Percentiles rank a stretch among this genome's conserved stretches.
These are phyloP conservation scores for Escallonia rubra DNA, from an alignment of 129 eudicot genomes.

Conservation along the genomic window DNA sequence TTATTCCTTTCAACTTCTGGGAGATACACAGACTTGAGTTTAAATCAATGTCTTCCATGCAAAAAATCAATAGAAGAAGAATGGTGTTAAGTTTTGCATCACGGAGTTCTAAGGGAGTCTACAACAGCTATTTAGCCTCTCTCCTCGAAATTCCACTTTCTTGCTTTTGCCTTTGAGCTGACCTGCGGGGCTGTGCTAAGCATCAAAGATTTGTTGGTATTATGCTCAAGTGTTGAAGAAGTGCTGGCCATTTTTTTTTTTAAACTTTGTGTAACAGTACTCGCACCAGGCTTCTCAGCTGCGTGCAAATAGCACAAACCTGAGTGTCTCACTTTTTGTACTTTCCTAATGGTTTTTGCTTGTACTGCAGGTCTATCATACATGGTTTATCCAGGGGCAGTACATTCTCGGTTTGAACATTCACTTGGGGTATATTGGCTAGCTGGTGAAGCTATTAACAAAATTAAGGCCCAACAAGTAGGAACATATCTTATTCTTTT, in stretches of 20 bases:
- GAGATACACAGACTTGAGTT: neutral
- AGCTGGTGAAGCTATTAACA: conserved; percentile 72
- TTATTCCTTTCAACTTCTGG: neutral
- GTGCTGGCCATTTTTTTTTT: too few species aligned
- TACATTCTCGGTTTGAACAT: conserved; percentile 96
- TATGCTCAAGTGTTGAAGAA: too few species aligned
- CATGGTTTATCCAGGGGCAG: conserved; percentile 96
- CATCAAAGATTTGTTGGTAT: too few species aligned
- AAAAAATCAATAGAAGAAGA: neutral
- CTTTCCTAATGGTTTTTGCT: conserved; percentile 3
- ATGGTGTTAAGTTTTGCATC: neutral
- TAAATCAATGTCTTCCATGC: neutral
- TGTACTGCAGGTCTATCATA: conserved; percentile 45
- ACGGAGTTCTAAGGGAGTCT: neutral
- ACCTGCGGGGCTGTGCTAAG: too few species aligned
- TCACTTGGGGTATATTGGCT: conserved; percentile 97
- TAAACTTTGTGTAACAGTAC: too few species aligned
- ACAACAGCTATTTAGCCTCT: neutral
- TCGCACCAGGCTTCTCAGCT: neutral
- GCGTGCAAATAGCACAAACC: too few species aligned
- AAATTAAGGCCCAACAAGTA: conserved; percentile 61
- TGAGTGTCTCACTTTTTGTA: too few species aligned
- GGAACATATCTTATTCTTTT: conserved; percentile 4
- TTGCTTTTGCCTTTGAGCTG: too few species aligned
- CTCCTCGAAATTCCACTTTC: too few species aligned